Base-by-base conservation (phyloP, 2,329 filamentous ascomycete genomes). In the Sarocladium kiliense region DNA sequence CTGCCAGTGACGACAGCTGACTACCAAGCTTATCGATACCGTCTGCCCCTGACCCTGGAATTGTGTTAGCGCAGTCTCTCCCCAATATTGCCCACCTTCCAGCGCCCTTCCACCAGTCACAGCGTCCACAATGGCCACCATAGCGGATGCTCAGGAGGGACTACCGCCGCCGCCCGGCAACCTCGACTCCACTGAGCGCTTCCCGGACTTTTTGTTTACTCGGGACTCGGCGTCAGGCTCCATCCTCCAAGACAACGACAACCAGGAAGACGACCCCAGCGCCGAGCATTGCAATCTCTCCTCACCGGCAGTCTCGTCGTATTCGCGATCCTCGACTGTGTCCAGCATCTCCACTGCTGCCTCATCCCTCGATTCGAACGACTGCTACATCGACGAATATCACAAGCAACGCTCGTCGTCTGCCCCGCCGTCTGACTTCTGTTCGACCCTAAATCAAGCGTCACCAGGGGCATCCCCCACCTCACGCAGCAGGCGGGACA, bases 191-290 rank as follows among this genome's bases (percentile, higher is more conserved):
- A 65, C 63, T 57, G 66, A 71, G 62, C 64, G 66, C 63, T 72
- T 72, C 68, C 68, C 70, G 62, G 66, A 69, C 64, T 69, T 72
- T 53, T 71, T 75, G 73, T 76, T 75, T 75, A 75, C 71, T 53
- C 50, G 34, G 32, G 23, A 14, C 50, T 27, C 50, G 14, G 18
- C 27, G 27, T 34, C 26, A 36, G 27, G 47, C 19, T 36, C 47
- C 47, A 47, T 47, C 25, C 27, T 12, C n/a, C 47, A 51, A 36
- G 47, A 69, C 57, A 55, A 34, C 36, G 56, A 56, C 54, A 36
- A 56, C 50, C 34, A 50, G 32, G 49, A 58, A 44, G 56, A 51
- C 42, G 37, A 47, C 30, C 26, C 26, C 27, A 34, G 21, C n/a
- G 18, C 27, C 47, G 16, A 51, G 47, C 47, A 51, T 51, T 51